phyloP scores from a whole-genome alignment of 305 asterid genomes.

The Solanum hybrid region DNA sequence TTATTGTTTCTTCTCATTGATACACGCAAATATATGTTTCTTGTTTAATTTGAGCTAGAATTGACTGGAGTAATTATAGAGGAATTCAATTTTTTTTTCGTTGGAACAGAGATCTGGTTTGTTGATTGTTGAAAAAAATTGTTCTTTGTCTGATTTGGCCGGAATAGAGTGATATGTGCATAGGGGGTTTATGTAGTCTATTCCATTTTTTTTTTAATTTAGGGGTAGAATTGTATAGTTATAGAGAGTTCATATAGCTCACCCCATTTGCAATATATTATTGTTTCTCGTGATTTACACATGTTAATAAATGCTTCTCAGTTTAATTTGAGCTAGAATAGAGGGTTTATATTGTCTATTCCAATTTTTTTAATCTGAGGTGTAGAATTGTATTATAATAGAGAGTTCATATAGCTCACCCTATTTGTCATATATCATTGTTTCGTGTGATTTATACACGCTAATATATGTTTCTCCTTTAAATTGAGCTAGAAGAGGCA shows the following conservation, averaged over 20 bases:
- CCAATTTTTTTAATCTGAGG: neutral
- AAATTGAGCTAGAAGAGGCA: neutral
- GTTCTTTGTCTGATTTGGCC: too few relatives aligned
- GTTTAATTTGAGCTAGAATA: neutral
- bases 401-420: neutral
- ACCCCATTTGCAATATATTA: neutral
- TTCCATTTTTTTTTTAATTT: neutral
- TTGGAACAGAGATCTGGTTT: neutral
- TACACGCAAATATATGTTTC: neutral
- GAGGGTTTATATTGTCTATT: neutral
- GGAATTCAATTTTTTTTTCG: neutral
- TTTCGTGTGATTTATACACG: neutral
- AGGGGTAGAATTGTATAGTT: neutral
- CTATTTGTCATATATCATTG: neutral
- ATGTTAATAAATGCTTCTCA: neutral
- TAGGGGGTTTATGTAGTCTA: neutral
- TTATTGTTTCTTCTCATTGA: neutral
- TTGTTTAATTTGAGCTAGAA: neutral
- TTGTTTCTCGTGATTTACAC: neutral
- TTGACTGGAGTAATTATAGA: neutral
- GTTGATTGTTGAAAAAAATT: neutral
- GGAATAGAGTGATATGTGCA: too few relatives aligned
- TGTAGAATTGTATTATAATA: neutral
- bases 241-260: neutral
- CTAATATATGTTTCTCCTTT: neutral